Percentiles rank a stretch among this genome's conserved stretches.
phyloP scores from a whole-genome alignment of 441 rosid species.

The Bocquillonia castaneifolia region DNA sequence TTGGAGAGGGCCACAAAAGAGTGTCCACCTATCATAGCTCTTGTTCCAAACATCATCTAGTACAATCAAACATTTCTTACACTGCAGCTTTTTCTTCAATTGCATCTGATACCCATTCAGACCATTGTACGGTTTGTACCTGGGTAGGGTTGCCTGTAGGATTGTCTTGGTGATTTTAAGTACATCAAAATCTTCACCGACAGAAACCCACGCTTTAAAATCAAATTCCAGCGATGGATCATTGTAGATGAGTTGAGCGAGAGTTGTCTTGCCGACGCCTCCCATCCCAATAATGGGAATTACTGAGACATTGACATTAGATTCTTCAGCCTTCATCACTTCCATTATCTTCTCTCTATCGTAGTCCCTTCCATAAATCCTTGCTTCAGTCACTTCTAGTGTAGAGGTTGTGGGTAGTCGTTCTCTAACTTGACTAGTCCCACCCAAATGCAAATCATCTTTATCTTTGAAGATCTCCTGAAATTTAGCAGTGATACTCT shows the following conservation, averaged over 20 bases:
- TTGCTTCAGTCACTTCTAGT: slow-evolving; percentile 1
- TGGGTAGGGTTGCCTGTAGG: too few relatives aligned
- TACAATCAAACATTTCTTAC: neutral
- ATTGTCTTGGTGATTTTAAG: too few relatives aligned
- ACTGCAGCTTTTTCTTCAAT: slow-evolving; percentile 15
- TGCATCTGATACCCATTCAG: slow-evolving; percentile 9
- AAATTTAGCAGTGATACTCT: too few relatives aligned
- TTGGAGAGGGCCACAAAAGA: neutral
- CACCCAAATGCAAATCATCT: neutral
- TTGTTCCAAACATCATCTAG: slow-evolving; percentile 30
- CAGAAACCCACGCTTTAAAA: slow-evolving; percentile 8
- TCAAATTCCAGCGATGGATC: neutral
- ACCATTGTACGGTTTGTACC: neutral
- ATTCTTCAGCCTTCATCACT: neutral
- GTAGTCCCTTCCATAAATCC: neutral
- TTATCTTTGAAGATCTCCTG: too few relatives aligned
- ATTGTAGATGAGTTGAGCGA: slow-evolving; percentile 9
- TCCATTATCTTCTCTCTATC: neutral
- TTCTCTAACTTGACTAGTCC: neutral
- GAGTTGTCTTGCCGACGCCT: neutral
- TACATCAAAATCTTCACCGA: slow-evolving; percentile 8
- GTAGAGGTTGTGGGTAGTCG: too few relatives aligned
- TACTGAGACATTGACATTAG: neutral
- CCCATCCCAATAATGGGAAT: neutral
- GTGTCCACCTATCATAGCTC: too few relatives aligned